Base-by-base conservation (phyloP, 108 stramenopile genomes). In the Fragilaria crotonensis region DNA sequence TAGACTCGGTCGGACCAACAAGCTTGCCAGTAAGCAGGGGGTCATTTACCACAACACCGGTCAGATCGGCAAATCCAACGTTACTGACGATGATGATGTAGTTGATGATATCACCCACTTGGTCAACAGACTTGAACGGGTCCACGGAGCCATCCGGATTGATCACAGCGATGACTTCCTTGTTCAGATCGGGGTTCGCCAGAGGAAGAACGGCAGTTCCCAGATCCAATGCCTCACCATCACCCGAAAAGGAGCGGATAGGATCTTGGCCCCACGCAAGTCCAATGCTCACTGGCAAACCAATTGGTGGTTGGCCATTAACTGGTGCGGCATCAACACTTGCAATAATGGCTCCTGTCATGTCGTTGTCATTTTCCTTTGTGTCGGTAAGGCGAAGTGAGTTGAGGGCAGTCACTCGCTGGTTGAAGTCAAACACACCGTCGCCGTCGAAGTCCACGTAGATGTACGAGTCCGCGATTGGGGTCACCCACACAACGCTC, bases 401-500 rank as follows among this genome's bases (percentile, higher is more conserved):
- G 4, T 33, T 18, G 3, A 55, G 14, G 11, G 36, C 36, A 14
- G 36, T 7, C 14, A 41, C 36, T 7, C 14, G 14, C 14, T 41
- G 7, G 36, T 41, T 11, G 11, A 14, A 41, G 14, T 41, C 36
- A 26, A 21, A 4, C 18, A 23, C 30, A 22, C 61, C 67, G 47
- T 69, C 67, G 30, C 31, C 33, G 54, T 69, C 48, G 28, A 29
- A 62, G 33, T 69, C 67, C 14, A 69, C 32, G 45, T 48, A 56
- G 19, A 69, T 29, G 30, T 49, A 30, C 36, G 67, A 53, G 20
- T 62, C 44, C 21, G 23, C 41, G 2, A 62, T 30, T 7, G 27
- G 67, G 2, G 67, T 60, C 3, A 69, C 56, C 67, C 67, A 69
- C 11, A 69, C 57, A 27, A 67, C 66, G 52, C 31, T 59, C 14